Base-by-base conservation (phyloP, 306 rosid genomes). In the Quercus parvula region DNA sequence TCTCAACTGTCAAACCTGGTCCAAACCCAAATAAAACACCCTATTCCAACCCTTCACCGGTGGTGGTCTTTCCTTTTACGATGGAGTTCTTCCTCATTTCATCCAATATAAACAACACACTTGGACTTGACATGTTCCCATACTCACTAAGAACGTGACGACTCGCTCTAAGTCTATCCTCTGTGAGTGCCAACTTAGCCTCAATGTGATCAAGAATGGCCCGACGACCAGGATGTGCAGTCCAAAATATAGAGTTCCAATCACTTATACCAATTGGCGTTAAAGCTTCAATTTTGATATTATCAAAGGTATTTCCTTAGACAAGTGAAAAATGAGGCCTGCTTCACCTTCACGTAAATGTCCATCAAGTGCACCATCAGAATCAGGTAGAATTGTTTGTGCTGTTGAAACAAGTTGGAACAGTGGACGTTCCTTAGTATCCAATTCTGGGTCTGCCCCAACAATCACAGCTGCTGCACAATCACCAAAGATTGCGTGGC, bases 191-290 rank as follows among this genome's bases (percentile, higher is more conserved):
- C 5, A 87, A 86, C 58, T 89, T 87, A 4, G 58, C 77, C 49
- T 90, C 88, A 0, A 87, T 91, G 56, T 89, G 89, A 62, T 90
- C 91, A 9, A 90, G 52, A 57, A 90, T 90, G 0, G 91, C 88
- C 0, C 90, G 93, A 2, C 94, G 91, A 31, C 94, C 94, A 0
- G 94, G 94, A 20, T 87, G 94, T 0, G 90, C 90, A 0, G 87
- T 46, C 91, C 91, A 90, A 33, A 90, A 90, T 0, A 90, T 14
- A 0, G 94, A 90, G 58, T 90, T 90, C 94, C 91, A 87, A 1
- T 90, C 91, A 2, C 31, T 78, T 17, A 90, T 82, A 0, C 94
- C 91, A 2, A 90, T 73, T 0, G 88, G 90, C 0, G 70, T 9
- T 31, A 90, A 90, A 1, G 94, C 90, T 15, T 90, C 91, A 5